Percentiles rank a stretch among this genome's conserved stretches.
phyloP scores from a whole-genome alignment of 225 moss, liverwort and hornwort species.

The Asterella californica region DNA sequence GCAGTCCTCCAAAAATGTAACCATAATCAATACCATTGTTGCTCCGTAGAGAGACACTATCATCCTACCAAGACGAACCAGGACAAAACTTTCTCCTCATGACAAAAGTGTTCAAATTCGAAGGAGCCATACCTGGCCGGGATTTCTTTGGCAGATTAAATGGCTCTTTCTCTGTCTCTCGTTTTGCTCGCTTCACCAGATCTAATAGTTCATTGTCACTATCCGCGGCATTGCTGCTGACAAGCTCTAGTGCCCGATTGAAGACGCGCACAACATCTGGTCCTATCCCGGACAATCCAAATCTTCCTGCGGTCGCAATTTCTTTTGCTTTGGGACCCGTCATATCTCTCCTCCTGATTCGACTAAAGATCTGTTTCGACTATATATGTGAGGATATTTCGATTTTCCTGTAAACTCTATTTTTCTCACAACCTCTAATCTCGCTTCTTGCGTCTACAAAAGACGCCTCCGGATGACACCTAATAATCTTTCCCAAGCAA shows the following conservation, averaged over 20 bases:
- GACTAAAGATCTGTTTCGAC: no score
- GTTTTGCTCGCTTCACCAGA: constrained; percentile 87
- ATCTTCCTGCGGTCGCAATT: constrained; percentile 50
- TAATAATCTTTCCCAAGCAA: no score
- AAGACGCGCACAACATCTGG: constrained; percentile 70
- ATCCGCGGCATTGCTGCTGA: constrained; percentile 65
- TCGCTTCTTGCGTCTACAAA: not conserved
- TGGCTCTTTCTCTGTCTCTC: constrained; percentile 72
- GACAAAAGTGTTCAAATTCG: not conserved
- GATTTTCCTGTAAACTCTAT: not conserved
- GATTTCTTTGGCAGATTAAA: constrained; percentile 63
- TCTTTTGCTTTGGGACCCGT: constrained; percentile 56
- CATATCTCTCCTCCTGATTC: not conserved
- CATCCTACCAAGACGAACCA: not conserved
- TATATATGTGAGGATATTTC: no score
- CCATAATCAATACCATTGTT: not conserved
- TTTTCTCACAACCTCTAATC: not conserved
- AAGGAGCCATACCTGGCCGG: constrained; percentile 33
- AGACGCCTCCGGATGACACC: not conserved
- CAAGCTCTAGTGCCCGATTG: constrained; percentile 77
- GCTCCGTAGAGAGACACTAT: not conserved
- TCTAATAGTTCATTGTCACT: constrained; percentile 92
- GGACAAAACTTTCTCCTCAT: not conserved
- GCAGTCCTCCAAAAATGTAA: not conserved
- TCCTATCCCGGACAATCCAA: constrained; percentile 49